Evolutionary conservation across 805 yeast genomes (phyloP).

Genomic region (Schwanniomyces sp.): DNA sequence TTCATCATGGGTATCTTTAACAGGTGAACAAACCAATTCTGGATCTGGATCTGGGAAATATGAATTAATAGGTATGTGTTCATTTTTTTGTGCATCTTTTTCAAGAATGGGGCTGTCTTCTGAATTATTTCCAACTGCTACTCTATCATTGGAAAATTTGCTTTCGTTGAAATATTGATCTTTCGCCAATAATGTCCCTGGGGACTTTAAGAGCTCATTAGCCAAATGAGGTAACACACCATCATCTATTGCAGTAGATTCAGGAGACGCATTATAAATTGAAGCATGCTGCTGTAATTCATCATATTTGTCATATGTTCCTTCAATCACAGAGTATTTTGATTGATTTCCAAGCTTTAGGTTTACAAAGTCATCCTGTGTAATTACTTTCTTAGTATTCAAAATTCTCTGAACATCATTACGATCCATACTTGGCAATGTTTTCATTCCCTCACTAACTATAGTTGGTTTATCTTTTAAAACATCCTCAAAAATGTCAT

Average conservation of each 20-base stretch:
- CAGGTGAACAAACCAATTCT: constrained; percentile 22
- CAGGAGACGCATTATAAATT: constrained; percentile 23
- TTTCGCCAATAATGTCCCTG: constrained; percentile 25
- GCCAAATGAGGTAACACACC: constrained; percentile 38
- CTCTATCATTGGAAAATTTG: constrained; percentile 12
- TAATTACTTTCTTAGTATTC: constrained; percentile 35
- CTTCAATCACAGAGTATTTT: constrained; percentile 23
- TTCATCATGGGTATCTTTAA: constrained; percentile 4
- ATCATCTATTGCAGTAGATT: constrained; percentile 11
- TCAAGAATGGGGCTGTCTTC: constrained; percentile 2
- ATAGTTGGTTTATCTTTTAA: constrained; percentile 33
- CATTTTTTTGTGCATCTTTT: constrained; percentile 10
- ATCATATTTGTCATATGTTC: constrained; percentile 23
- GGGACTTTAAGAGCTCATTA: constrained; percentile 28
- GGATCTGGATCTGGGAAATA: constrained; percentile 37
- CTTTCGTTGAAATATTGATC: constrained; percentile 30
- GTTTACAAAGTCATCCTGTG: constrained; percentile 40
- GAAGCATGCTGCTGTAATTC: constrained; percentile 34
- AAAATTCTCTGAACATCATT: constrained; percentile 43
- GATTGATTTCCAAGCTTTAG: constrained; percentile 28
- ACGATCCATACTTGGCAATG: constrained; percentile 49
- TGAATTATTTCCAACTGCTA: constrained; percentile 1
- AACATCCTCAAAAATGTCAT: constrained; percentile 36
- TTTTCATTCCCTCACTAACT: constrained; percentile 45
- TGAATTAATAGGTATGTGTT: constrained; percentile 4